Conservation (phyloP, 257 asterid species). For the Lithospermum erythrorhizon region DNA sequence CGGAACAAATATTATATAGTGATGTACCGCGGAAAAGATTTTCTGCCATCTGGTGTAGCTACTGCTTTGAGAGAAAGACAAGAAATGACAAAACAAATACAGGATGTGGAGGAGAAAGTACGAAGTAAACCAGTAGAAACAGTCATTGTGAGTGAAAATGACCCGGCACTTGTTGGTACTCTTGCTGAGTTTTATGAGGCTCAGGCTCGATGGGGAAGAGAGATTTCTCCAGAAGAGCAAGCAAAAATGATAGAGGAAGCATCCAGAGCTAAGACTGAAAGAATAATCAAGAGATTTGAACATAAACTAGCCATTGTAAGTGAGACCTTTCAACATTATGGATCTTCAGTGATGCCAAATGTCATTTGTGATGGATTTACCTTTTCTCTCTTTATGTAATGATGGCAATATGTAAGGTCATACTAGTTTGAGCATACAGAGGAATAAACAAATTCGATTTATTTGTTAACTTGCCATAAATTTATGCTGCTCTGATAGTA, state of each 20-base stretch:
- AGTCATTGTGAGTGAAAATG: slow-evolving; percentile 6
- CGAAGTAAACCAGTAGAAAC: slow-evolving; percentile 30
- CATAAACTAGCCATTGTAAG: slow-evolving; percentile 83
- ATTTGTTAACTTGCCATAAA: no score
- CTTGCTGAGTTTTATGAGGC: slow-evolving; percentile 94
- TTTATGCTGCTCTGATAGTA: no score
- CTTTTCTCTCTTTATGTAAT: neutral
- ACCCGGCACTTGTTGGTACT: slow-evolving; percentile 60
- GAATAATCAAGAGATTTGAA: slow-evolving; percentile 70
- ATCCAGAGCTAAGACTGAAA: slow-evolving; percentile 48
- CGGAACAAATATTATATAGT: slow-evolving; percentile 92
- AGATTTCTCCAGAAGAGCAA: slow-evolving; percentile 63
- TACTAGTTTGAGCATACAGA: neutral
- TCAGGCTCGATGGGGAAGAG: slow-evolving; percentile 78
- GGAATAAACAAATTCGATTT: no score
- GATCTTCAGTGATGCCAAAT: slow-evolving; percentile 7
- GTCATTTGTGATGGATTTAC: neutral
- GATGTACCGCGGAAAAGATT: slow-evolving; percentile 95
- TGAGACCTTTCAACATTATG: slow-evolving; percentile 14
- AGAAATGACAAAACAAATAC: slow-evolving; percentile 73
- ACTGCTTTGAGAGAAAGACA: slow-evolving; percentile 71
- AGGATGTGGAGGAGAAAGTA: slow-evolving; percentile 75
- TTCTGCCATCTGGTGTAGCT: slow-evolving; percentile 80
- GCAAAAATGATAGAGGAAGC: slow-evolving; percentile 69
- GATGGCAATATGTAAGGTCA: neutral